phyloP scores from a whole-genome alignment of 768 basidiomycete genomes.

The Sporobolomyces phaffii region DNA sequence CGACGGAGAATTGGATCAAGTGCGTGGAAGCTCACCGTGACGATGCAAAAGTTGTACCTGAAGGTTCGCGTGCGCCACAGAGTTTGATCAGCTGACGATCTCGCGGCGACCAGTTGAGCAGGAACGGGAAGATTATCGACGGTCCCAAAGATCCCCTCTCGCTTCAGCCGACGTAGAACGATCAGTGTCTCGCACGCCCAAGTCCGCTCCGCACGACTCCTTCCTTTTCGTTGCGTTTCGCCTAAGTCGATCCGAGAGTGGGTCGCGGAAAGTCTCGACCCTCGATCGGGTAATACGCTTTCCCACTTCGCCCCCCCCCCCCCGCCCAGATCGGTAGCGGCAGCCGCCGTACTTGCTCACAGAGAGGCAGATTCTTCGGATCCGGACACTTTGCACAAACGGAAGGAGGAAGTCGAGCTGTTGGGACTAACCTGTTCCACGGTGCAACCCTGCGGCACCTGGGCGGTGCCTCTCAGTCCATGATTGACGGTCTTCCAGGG shows the following conservation, averaged over 20 bases:
- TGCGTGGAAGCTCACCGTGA: neutral
- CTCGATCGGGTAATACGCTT: neutral
- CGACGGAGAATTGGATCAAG: neutral
- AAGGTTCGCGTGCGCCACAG: neutral
- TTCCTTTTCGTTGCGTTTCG: too few relatives aligned
- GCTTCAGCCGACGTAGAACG: too few relatives aligned
- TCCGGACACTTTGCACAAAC: too few relatives aligned
- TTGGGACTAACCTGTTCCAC: slow-evolving; percentile 28
- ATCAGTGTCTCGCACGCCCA: too few relatives aligned
- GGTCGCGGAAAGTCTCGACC: neutral
- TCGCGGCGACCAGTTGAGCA: neutral
- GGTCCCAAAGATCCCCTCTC: too few relatives aligned
- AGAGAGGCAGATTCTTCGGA: too few relatives aligned
- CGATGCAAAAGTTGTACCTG: slow-evolving; percentile 38
- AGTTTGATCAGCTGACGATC: too few relatives aligned
- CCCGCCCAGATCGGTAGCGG: too few relatives aligned
- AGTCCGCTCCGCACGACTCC: too few relatives aligned
- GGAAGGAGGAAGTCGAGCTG: neutral
- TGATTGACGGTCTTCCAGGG: slow-evolving; percentile 34
- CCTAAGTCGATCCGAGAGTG: neutral
- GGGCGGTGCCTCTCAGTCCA: slow-evolving; percentile 13
- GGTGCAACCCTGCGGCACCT: slow-evolving; percentile 18
- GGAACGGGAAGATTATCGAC: too few relatives aligned
- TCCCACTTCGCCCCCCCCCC: too few relatives aligned
- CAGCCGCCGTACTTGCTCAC: too few relatives aligned